Evolutionary conservation across 208 protist genomes (phyloP).

Genomic region (Trichomonas tenax): DNA sequence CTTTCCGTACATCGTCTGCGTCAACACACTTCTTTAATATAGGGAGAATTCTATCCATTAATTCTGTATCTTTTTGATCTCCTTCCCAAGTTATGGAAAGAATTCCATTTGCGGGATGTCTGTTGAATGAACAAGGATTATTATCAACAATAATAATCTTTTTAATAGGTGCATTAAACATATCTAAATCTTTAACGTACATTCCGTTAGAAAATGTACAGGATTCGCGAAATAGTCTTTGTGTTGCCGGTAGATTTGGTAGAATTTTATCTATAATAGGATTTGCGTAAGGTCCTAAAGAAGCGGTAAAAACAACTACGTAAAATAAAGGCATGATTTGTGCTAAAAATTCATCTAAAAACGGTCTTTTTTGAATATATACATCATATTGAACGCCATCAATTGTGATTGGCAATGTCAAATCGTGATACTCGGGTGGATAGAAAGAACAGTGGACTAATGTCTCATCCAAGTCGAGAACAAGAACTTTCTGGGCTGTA

Average conservation of each 20-base stretch:
- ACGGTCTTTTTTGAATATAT: constrained; percentile 34
- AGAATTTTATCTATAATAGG: background rate
- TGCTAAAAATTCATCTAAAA: constrained; percentile 32
- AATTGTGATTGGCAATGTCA: constrained; percentile 20
- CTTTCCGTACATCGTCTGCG: background rate
- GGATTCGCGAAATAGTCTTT: constrained; percentile 28
- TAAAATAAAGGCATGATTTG: constrained; percentile 23
- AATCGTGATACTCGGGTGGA: constrained; percentile 25
- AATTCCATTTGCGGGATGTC: constrained; percentile 33
- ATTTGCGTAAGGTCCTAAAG: constrained; percentile 17
- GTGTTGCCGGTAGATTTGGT: background rate
- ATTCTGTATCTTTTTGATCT: background rate
- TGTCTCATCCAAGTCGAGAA: constrained; percentile 43
- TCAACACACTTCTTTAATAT: background rate
- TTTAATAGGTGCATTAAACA: constrained; percentile 24
- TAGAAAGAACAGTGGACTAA: constrained; percentile 37
- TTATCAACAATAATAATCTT: constrained; percentile 39
- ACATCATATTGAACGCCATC: constrained; percentile 7
- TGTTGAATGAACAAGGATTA: constrained; percentile 30
- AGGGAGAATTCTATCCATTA: background rate
- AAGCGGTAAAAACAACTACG: constrained; percentile 40
- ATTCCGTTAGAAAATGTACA: constrained; percentile 28
- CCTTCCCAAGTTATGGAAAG: constrained; percentile 29
- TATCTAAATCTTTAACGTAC: constrained; percentile 38
- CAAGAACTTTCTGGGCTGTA: background rate